phyloP scores from a whole-genome alignment of 2,329 filamentous ascomycete genomes.

The Colletotrichum melonis region DNA sequence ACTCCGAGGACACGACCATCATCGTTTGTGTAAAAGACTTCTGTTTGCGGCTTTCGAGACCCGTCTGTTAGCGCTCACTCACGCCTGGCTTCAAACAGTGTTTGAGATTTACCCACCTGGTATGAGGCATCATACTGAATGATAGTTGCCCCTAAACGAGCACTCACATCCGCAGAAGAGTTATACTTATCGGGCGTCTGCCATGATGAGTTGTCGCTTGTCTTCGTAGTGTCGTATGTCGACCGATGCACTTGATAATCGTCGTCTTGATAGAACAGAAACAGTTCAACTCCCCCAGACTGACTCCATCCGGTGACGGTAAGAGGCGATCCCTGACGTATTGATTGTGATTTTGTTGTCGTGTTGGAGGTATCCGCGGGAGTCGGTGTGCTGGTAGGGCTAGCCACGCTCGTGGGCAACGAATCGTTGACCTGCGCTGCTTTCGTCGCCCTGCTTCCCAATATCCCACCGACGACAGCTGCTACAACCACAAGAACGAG shows the following conservation, averaged over 20 bases:
- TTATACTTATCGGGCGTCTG: neutral
- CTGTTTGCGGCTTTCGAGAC: neutral
- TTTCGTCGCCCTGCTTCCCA: neutral
- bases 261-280: conserved; percentile 4
- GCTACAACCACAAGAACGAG: neutral
- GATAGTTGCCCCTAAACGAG: neutral
- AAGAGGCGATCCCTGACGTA: neutral
- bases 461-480: neutral
- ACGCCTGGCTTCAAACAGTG: neutral
- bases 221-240: neutral
- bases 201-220: neutral
- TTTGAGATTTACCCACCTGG: neutral
- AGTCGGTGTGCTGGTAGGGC: neutral
- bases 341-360: neutral
- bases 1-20: neutral
- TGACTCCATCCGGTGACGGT: neutral
- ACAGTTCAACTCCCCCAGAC: neutral
- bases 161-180: neutral
- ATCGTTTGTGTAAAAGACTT: conserved; percentile 4
- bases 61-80: neutral
- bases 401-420: neutral
- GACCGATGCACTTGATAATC: neutral
- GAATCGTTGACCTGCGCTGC: neutral
- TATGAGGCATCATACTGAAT: neutral
- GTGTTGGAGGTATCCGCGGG: neutral